Evolutionary conservation across 176 grass and related monocot genomes (phyloP).

Genomic region (Avena sativa): DNA sequence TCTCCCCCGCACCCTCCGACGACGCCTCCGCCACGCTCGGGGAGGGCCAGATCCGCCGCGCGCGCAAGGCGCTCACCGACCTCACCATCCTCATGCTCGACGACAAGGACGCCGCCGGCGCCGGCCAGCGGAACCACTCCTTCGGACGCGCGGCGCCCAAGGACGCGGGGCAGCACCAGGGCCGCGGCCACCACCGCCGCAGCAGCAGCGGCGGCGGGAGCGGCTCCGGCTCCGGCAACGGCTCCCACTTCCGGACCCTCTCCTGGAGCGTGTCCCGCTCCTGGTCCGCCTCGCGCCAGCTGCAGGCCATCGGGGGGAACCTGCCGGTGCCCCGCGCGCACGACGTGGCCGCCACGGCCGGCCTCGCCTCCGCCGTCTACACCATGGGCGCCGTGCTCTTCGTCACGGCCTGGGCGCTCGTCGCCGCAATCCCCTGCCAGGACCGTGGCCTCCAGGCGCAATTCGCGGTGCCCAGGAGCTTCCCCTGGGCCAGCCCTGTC

Average conservation of each 20-base stretch:
- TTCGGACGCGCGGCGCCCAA: conserved; percentile 50
- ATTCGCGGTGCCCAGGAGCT: conserved; percentile 64
- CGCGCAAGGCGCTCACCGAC: conserved; percentile 88
- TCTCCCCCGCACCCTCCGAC: not conserved
- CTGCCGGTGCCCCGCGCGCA: conserved; percentile 62
- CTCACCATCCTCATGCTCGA: conserved; percentile 96
- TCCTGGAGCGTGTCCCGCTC: conserved; percentile 94
- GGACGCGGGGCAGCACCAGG: not conserved
- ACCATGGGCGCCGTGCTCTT: conserved; percentile 75
- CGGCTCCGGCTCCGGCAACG: conserved; percentile 45
- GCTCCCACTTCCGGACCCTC: conserved; percentile 67
- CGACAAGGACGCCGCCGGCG: conserved; percentile 62
- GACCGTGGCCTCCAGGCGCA: conserved; percentile 81
- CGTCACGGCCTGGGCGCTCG: conserved; percentile 67
- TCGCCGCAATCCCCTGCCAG: conserved; percentile 87
- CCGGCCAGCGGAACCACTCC: conserved; percentile 75
- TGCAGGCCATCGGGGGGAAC: conserved; percentile 77
- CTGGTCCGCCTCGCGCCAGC: conserved; percentile 93
- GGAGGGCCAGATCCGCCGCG: conserved; percentile 84
- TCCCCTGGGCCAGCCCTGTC: conserved; percentile 58
- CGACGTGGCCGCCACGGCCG: conserved; percentile 58
- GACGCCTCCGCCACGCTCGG: conserved; percentile 37
- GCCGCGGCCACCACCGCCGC: conserved; percentile 62
- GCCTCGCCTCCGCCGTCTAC: conserved; percentile 63
- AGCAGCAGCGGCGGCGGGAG: conserved; percentile 66